Evolutionary conservation across 2,329 filamentous ascomycete species (phyloP).

Genomic region (Passalora sequoiae): DNA sequence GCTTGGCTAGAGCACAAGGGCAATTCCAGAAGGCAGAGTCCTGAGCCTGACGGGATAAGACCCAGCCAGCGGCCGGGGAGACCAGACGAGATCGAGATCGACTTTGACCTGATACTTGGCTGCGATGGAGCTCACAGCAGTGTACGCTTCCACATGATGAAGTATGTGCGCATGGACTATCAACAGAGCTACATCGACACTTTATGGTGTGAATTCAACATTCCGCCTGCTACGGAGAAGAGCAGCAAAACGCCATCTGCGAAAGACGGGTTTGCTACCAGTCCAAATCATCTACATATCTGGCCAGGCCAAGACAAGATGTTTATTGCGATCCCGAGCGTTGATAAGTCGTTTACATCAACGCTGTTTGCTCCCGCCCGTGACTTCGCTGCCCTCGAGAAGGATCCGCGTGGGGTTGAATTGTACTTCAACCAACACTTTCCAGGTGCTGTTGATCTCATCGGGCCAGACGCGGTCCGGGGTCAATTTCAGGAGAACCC

Average conservation of each 20-base stretch:
- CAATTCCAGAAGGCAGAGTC: constrained; percentile 19
- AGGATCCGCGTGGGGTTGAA: constrained; percentile 54
- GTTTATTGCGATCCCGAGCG: constrained; percentile 93
- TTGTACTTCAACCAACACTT: constrained; percentile 78
- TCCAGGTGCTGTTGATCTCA: constrained; percentile 70
- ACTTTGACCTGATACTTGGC: constrained; percentile 90
- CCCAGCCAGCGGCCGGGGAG: constrained; percentile 21
- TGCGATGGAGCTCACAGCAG: constrained; percentile 94
- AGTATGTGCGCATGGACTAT: constrained; percentile 84
- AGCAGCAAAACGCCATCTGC: constrained; percentile 27
- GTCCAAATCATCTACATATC: constrained; percentile 91
- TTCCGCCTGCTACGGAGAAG: constrained; percentile 49
- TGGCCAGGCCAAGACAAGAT: constrained; percentile 86
- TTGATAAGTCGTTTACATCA: constrained; percentile 89
- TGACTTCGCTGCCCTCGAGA: constrained; percentile 65
- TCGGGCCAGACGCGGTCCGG: constrained; percentile 62
- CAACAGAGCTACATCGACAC: constrained; percentile 94
- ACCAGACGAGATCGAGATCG: constrained; percentile 64
- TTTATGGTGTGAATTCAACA: constrained; percentile 92
- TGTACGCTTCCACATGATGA: constrained; percentile 91
- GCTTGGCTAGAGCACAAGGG: constrained; percentile 73
- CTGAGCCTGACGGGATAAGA: constrained; percentile 15
- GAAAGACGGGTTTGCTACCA: constrained; percentile 64
- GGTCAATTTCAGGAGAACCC: constrained; percentile 75
- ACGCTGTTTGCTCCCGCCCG: constrained; percentile 80